A percentile compares a stretch with the other conserved stretches of the same genome.
Conservation (phyloP, 2,329 filamentous ascomycete species). For the Fusarium lateritium region DNA sequence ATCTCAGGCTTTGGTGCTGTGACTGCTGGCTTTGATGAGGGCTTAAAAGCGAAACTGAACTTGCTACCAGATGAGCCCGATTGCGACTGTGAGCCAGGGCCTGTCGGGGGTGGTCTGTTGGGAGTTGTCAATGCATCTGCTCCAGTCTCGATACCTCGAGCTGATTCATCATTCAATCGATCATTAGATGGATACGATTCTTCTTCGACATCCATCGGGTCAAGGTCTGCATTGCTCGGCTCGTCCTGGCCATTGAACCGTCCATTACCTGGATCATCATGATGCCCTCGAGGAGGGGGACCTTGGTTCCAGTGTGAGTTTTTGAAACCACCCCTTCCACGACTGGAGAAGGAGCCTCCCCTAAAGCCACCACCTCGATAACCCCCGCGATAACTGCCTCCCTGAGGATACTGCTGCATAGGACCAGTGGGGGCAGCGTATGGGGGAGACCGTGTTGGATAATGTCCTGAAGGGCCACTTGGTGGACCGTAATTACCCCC, state of each 20-base stretch:
- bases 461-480: conserved; percentile 68
- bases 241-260: conserved; percentile 40
- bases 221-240: conserved; percentile 26
- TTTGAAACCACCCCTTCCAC: conserved; percentile 75
- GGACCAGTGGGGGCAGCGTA: conserved; percentile 72
- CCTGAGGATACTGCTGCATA: conserved; percentile 66
- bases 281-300: conserved; percentile 42
- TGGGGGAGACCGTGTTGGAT: conserved; percentile 65
- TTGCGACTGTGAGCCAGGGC: conserved; percentile 66
- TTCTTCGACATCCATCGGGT: conserved; percentile 37
- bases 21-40: conserved; percentile 71
- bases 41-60: conserved; percentile 95
- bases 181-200: conserved; percentile 45
- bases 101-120: conserved; percentile 66
- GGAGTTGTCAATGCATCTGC: conserved; percentile 68
- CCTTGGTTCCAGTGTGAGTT: conserved; percentile 73
- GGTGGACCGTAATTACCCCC: conserved; percentile 64
- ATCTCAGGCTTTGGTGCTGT: conserved; percentile 75
- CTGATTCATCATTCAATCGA: conserved; percentile 12
- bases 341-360: conserved; percentile 69
- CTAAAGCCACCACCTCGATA: conserved; percentile 72
- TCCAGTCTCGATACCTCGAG: conserved; percentile 60
- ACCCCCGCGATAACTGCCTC: conserved; percentile 61
- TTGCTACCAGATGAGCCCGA: conserved; percentile 72
- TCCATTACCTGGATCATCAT: conserved; percentile 42